Conservation (phyloP, 2,329 filamentous ascomycete genomes). For the Onygenales sp. region DNA sequence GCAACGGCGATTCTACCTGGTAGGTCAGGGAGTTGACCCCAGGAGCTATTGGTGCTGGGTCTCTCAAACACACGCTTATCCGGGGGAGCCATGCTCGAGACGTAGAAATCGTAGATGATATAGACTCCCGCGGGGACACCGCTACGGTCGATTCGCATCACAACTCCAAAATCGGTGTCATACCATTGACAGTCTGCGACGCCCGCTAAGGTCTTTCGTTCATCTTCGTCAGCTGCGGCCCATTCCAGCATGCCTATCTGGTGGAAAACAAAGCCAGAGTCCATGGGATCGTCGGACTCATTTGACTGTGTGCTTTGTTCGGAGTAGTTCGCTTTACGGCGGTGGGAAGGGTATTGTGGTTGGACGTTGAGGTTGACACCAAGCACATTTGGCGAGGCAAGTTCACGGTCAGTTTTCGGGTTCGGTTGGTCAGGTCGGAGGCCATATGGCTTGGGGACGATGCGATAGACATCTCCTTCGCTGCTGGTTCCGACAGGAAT, state of each 20-base stretch:
- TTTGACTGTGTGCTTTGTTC: conserved; percentile 5
- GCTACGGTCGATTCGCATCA: conserved; percentile 2
- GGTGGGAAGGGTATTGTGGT: neutral
- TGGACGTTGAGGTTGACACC: conserved; percentile 6
- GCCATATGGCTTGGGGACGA: neutral
- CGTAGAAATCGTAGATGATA: conserved; percentile 5
- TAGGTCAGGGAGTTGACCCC: neutral
- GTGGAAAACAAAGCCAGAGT: conserved; percentile 4
- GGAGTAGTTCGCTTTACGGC: neutral
- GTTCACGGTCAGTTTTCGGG: neutral
- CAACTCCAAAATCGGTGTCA: conserved; percentile 2
- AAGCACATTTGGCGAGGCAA: neutral
- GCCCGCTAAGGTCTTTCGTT: neutral
- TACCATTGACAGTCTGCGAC: neutral
- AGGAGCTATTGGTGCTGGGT: neutral
- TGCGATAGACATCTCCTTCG: neutral
- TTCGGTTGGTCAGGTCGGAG: neutral
- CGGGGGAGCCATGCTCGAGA: neutral
- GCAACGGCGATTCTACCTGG: neutral
- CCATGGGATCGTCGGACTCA: conserved; percentile 3
- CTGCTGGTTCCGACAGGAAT: conserved; percentile 1
- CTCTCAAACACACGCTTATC: neutral
- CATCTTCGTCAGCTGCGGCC: neutral
- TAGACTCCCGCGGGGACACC: neutral
- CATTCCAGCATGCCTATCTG: conserved; percentile 3